Percentiles rank a stretch among this genome's conserved stretches.
Evolutionary conservation across 2,329 filamentous ascomycete species (phyloP).

Genomic region (Pyricularia sp.): DNA sequence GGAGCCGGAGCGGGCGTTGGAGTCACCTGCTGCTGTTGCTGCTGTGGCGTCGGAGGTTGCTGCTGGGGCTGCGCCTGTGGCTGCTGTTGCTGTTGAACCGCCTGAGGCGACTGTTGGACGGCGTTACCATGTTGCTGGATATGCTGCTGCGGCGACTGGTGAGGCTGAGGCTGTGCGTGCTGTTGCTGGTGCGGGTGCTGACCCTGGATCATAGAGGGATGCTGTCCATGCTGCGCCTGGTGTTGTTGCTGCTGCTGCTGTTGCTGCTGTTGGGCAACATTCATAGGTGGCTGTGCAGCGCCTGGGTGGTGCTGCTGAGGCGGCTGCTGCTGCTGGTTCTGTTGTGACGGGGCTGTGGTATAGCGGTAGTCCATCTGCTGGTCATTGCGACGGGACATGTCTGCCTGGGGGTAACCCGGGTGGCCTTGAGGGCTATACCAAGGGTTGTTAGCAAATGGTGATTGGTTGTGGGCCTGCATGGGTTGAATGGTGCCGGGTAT

Average conservation of each 20-base stretch:
- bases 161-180: conserved; percentile 23
- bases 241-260: conserved; percentile 21
- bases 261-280: conserved; percentile 23
- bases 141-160: conserved; percentile 16
- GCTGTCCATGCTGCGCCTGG: conserved; percentile 14
- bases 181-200: conserved; percentile 25
- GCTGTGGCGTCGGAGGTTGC: conserved; percentile 17
- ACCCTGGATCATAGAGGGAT: conserved; percentile 13
- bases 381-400: conserved; percentile 29
- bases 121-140: conserved; percentile 15
- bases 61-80: conserved; percentile 27
- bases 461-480: conserved; percentile 15
- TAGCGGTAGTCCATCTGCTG: conserved; percentile 17
- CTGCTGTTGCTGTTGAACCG: conserved; percentile 20
- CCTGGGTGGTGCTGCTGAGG: conserved; percentile 21
- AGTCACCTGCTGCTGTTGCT: conserved; percentile 16
- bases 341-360: conserved; percentile 4
- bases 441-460: conserved; percentile 24
- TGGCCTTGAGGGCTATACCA: conserved; percentile 25
- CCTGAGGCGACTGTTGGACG: conserved; percentile 12
- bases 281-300: conserved; percentile 26
- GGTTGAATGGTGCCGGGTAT: conserved; percentile 14
- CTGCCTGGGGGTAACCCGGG: conserved; percentile 32
- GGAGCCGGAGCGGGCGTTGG: conserved; percentile 16
- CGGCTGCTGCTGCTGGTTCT: conserved; percentile 15